These are phyloP conservation scores for Geotrichum europaeum DNA, from an alignment of 1,139 yeast genomes.

Conservation along the genomic window DNA sequence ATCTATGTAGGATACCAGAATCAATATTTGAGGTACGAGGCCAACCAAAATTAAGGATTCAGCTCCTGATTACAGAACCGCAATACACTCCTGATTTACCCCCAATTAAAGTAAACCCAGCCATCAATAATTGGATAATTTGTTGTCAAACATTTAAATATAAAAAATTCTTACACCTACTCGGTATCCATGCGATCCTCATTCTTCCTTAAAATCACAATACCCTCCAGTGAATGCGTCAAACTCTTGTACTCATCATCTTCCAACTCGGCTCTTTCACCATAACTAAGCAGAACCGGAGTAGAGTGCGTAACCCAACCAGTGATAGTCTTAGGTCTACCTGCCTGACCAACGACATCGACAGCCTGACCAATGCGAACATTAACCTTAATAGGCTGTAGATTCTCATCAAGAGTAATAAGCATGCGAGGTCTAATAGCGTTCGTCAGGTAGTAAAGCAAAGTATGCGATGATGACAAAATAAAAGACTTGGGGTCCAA, in stretches of 20 bases:
- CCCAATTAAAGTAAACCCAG: not conserved
- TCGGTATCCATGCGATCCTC: slow-evolving; percentile 79
- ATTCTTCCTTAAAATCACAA: slow-evolving; percentile 85
- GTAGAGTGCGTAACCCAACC: slow-evolving; percentile 99
- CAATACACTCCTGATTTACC: not conserved
- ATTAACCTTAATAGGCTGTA: slow-evolving; percentile 85
- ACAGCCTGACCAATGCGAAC: slow-evolving; percentile 99
- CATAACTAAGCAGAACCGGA: slow-evolving; percentile 86
- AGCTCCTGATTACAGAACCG: not conserved
- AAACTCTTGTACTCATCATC: slow-evolving; percentile 87
- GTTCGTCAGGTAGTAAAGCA: slow-evolving; percentile 80
- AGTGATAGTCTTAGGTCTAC: slow-evolving; percentile 96
- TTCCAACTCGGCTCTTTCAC: slow-evolving; percentile 96
- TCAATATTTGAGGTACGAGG: too few relatives aligned
- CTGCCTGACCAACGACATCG: slow-evolving; percentile 97
- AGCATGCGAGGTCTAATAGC: slow-evolving; percentile 92
- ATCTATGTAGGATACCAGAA: too few relatives aligned
- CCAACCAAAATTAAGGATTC: too few relatives aligned
- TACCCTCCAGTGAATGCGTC: slow-evolving; percentile 80
- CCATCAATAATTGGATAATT: not conserved
- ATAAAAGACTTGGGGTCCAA: slow-evolving; percentile 75
- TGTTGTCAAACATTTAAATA: not conserved
- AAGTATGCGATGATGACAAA: slow-evolving; percentile 61
- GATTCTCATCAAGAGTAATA: slow-evolving; percentile 83
- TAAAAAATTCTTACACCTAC: slow-evolving; percentile 26